Base-by-base conservation (phyloP, 2,329 filamentous ascomycete species). In the Pezicula carpinea region DNA sequence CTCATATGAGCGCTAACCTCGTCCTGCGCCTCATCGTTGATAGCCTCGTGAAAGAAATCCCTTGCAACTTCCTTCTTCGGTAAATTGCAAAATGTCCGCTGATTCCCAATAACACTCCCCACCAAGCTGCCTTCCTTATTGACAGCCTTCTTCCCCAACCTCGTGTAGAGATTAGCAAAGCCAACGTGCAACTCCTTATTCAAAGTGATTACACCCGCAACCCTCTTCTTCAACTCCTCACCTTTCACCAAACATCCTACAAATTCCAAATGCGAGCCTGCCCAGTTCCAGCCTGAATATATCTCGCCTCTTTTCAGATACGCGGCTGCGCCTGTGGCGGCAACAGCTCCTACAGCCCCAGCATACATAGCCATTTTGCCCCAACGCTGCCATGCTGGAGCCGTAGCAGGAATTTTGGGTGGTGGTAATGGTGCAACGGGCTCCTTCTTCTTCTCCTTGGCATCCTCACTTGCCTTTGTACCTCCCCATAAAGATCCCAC, bases 231-330 rank as follows among this genome's bases (percentile, higher is more conserved):
- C 54, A 97, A 72, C 61, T 96, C 90, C 58, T 91, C 86, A 4
- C 82, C 82, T n/a, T 88, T 82, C 40, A 87, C 86, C 6, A 99
- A 77, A 60, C 89, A 95, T 2, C 90, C 89, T 1, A 97, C 88
- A 60, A 97, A 99, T 65, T 93, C 88, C 21, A 99, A 80, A 67
- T 99, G 93, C 31, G 88, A 93, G 14, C 85, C 82, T 13, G 88
- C 88, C 90, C 91, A 97, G 8, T 74, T 74, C 71, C 84, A 84
- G 6, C 91, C 87, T 50, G 85, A 76, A 3, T 77, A 80, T 51
- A 97, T 80, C 53, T 89, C 83, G 26, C 95, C 87, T 46, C 89
- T 81, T 59, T 93, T 90, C 59, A 87, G 74, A 71, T 95, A 97
- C 10, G 92, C 87, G 6, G 90, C 90, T 1, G 88, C 88, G 0